Evolutionary conservation across 164 flowering plant genomes (phyloP), one percentile per base, ranked within the genome.

Genomic region (Cinnamomum chago): DNA sequence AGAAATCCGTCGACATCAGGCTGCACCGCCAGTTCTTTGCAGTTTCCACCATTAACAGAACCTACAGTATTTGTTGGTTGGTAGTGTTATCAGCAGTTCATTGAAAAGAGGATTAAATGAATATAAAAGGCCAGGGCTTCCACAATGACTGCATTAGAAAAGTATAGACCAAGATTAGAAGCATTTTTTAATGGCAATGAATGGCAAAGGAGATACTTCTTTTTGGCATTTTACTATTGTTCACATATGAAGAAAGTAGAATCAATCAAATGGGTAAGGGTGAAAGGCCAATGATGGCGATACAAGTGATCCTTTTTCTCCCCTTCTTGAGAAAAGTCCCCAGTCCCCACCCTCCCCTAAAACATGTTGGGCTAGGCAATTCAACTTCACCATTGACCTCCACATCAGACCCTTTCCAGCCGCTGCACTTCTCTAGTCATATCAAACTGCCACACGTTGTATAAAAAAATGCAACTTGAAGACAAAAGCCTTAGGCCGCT

Each of bases 1-100:
- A 92, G 83, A 77, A 92, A 92, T 30, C 97, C 97, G 81, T 90
- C 97, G 20, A 90, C 85, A 75, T 92, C 97, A 30, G 87, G 86
- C 77, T 88, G 84, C 58, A 72, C 84, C 9, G 92, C 90, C 83
- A 92, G 80, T 72, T 88, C 97, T 72, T 83, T 86, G 88, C 93
- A 89, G 82, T 89, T 92, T 47, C 79, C 87, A 24, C 92, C 95
- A 85, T 82, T 92, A 25, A 92, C 95, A 75, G 97, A 92, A 62
- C 92, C 93, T 89, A 72, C 65, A 83, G 58, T 12, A 17, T 6
- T 22, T 23, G 12, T n/a, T 17, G n/a, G 2, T 27, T 27, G 24
- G 47, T 14, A 15, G 55, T 68, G 71, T 7, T 10, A 40, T 40
- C 24, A 4, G 11, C 47, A 40, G 47, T 12, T 18, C 6, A 30